These are phyloP conservation scores for Fusarium pseudoanthophilum DNA, from an alignment of 2,329 filamentous ascomycete genomes.

Conservation along the genomic window DNA sequence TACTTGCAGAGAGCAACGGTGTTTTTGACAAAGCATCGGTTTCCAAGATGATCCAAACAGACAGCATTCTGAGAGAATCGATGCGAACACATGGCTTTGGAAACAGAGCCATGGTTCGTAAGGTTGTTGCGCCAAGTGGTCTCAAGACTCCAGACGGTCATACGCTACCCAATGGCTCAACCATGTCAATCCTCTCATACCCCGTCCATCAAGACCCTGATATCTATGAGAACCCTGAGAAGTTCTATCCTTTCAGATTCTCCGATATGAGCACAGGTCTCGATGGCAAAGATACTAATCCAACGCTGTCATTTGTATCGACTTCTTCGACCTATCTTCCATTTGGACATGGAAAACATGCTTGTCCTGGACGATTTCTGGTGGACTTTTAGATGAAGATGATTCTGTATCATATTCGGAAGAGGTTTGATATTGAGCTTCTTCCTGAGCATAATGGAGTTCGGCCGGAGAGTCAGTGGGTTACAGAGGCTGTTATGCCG, in stretches of 20 bases:
- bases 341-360: conserved; percentile 51
- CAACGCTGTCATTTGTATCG: conserved; percentile 18
- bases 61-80: conserved; percentile 57
- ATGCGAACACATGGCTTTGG: conserved; percentile 51
- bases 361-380: conserved; percentile 47
- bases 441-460: conserved; percentile 35
- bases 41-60: conserved; percentile 52
- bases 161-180: conserved; percentile 46
- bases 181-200: conserved; percentile 49
- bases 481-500: conserved; percentile 37
- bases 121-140: conserved; percentile 40
- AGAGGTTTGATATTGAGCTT: conserved; percentile 33
- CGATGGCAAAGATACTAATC: background rate
- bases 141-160: conserved; percentile 49
- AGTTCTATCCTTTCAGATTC: conserved; percentile 56
- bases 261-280: conserved; percentile 46
- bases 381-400: conserved; percentile 49
- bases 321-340: conserved; percentile 42
- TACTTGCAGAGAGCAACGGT: conserved; percentile 41
- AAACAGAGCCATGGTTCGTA: conserved; percentile 45
- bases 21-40: conserved; percentile 52
- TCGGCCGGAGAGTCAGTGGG: conserved; percentile 34
- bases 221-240: conserved; percentile 48
- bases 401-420: conserved; percentile 40
- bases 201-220: conserved; percentile 47